Conservation (phyloP, 164 flowering plant species). For the Vitis vinifera region ASM3070453v1 NC_081810.1:8348001-8348500, state of each 20-base stretch:
- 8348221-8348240: too few relatives aligned
- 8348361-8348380: background rate
- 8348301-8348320: background rate
- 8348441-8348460: background rate
- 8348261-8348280: too few relatives aligned
- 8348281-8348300: too few relatives aligned
- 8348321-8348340: background rate
- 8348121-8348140: conserved; percentile 1
- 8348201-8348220: too few relatives aligned
- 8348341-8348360: background rate
- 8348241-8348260: too few relatives aligned
- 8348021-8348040: conserved; percentile 92
- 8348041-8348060: conserved; percentile 89
- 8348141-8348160: too few relatives aligned
- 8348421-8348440: background rate
- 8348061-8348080: conserved; percentile 89
- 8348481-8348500: conserved; percentile 47
- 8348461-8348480: background rate
- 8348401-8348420: background rate
- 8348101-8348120: background rate
- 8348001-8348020: conserved; percentile 94
- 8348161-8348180: too few relatives aligned
- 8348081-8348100: background rate
- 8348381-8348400: background rate
- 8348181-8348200: too few relatives aligned